phyloP scores from a whole-genome alignment of 371 early-diverging fungal species.

The Sporodiniella umbellata region DNA sequence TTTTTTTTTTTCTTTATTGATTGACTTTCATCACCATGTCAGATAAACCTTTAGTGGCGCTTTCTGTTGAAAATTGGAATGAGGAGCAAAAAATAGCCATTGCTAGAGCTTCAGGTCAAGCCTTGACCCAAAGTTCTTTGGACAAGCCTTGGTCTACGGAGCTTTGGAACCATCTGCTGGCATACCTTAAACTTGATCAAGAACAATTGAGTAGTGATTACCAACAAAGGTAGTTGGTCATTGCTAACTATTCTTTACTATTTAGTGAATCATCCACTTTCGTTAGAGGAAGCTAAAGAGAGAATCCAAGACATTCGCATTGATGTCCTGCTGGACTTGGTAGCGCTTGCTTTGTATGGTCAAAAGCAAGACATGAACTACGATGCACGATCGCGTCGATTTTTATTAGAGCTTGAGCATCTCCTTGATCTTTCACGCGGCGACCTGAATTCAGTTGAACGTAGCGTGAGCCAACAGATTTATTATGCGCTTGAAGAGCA shows the following conservation, averaged over 20 bases:
- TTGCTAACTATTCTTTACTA: neutral
- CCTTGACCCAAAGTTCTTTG: slow-evolving; percentile 15
- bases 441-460: slow-evolving; percentile 37
- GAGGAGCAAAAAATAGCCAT: slow-evolving; percentile 22
- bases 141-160: slow-evolving; percentile 20
- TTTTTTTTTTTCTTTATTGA: neutral
- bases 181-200: slow-evolving; percentile 24
- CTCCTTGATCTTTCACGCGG: slow-evolving; percentile 11
- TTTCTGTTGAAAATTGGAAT: slow-evolving; percentile 24
- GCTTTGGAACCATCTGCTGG: slow-evolving; percentile 25
- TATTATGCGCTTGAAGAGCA: slow-evolving; percentile 39
- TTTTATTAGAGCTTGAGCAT: slow-evolving; percentile 28
- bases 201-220: slow-evolving; percentile 23
- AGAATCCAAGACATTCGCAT: slow-evolving; percentile 34
- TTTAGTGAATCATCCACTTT: neutral
- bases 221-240: too few relatives aligned
- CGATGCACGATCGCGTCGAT: slow-evolving; percentile 39
- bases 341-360: slow-evolving; percentile 18
- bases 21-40: neutral
- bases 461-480: slow-evolving; percentile 43
- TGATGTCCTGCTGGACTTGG: slow-evolving; percentile 29
- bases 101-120: slow-evolving; percentile 22
- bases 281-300: slow-evolving; percentile 13
- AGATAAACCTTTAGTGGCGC: slow-evolving; percentile 18
- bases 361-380: slow-evolving; percentile 23